Percentiles rank a stretch among this genome's conserved stretches.
phyloP scores from a whole-genome alignment of 768 basidiomycete species.

The Dioszegia crocea region DNA sequence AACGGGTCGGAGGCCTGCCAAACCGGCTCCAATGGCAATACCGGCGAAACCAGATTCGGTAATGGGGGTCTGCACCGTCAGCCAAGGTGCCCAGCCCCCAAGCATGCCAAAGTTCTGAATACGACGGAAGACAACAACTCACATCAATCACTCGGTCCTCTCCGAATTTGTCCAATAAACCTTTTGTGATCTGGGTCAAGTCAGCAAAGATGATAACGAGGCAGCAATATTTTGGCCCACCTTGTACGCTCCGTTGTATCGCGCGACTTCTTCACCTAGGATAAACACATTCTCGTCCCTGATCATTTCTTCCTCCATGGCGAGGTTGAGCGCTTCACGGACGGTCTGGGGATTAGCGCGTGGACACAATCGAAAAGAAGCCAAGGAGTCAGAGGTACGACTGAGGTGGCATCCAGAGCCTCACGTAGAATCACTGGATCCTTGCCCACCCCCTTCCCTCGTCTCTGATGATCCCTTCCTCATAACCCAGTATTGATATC shows the following conservation, averaged over 20 bases:
- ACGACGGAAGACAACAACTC: too few relatives aligned
- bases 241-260: constrained; percentile 68
- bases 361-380: too few relatives aligned
- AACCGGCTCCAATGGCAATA: constrained; percentile 87
- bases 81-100: background rate
- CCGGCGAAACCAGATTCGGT: constrained; percentile 99
- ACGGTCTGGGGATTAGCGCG: constrained; percentile 61
- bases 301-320: constrained; percentile 99
- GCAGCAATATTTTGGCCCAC: constrained; percentile 13
- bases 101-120: too few relatives aligned
- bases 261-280: constrained; percentile 94
- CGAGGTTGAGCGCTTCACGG: constrained; percentile 92
- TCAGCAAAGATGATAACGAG: too few relatives aligned
- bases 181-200: constrained; percentile 86
- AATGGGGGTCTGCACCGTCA: constrained; percentile 39
- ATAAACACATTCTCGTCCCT: constrained; percentile 92
- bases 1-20: constrained; percentile 89
- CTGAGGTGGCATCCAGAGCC: background rate
- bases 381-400: background rate
- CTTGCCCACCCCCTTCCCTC: background rate
- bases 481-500: background rate
- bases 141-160: constrained; percentile 93
- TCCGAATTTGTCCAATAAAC: constrained; percentile 97
- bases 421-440: background rate
- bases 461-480: background rate